Evolutionary conservation across 2,329 filamentous ascomycete species (phyloP).

Genomic region (Chlorencoelia australis): DNA sequence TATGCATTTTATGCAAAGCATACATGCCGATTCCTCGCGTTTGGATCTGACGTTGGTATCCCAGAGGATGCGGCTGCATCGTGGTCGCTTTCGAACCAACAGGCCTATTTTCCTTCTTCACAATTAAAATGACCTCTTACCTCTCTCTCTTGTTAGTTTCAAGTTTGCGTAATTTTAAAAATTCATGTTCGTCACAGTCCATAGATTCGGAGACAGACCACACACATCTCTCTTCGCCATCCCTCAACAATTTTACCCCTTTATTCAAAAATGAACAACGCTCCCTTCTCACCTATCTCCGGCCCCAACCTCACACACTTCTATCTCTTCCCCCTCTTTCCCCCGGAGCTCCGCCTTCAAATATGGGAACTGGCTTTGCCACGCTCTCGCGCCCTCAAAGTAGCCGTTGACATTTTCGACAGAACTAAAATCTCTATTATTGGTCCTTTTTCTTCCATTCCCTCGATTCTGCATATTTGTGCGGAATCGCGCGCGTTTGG

Average conservation of each 20-base stretch:
- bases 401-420: neutral
- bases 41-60: too few relatives aligned
- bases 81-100: too few relatives aligned
- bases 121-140: too few relatives aligned
- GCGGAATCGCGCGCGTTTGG: slow-evolving; percentile 1
- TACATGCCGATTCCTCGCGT: too few relatives aligned
- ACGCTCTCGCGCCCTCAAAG: neutral
- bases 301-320: neutral
- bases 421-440: neutral
- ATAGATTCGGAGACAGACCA: too few relatives aligned
- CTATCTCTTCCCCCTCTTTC: neutral
- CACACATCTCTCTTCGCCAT: neutral
- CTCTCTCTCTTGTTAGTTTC: neutral
- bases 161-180: neutral
- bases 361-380: neutral
- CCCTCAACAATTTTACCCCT: neutral
- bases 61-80: too few relatives aligned
- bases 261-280: too few relatives aligned
- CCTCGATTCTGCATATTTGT: slow-evolving; percentile 1
- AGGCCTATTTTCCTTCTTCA: too few relatives aligned
- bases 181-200: neutral
- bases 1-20: too few relatives aligned
- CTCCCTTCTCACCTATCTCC: too few relatives aligned
- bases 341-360: neutral
- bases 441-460: neutral